These are phyloP conservation scores for Phytophthora hybrid DNA, from an alignment of 352 stramenopile genomes.

Conservation along the genomic window DNA sequence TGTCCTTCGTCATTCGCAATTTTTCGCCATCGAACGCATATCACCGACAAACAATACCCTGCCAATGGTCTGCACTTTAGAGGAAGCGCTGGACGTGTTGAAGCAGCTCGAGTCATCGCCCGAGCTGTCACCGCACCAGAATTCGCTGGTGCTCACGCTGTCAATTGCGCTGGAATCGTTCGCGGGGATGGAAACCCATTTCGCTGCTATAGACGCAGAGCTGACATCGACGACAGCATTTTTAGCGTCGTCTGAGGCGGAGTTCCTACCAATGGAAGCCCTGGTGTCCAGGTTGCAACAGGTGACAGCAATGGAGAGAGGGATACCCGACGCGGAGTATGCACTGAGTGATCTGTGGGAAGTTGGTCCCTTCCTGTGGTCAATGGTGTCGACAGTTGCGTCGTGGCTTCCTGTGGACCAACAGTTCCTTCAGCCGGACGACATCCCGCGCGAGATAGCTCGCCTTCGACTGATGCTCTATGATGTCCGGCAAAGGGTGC, in stretches of 20 bases:
- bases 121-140: not conserved
- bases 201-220: not conserved
- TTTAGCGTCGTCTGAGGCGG: not conserved
- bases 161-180: not conserved
- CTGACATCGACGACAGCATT: not conserved
- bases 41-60: not conserved
- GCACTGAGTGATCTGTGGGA: not conserved
- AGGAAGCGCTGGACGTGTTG: not conserved
- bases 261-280: not conserved
- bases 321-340: not conserved
- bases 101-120: not conserved
- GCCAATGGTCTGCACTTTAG: not conserved
- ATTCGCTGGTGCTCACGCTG: not conserved
- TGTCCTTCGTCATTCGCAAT: not conserved
- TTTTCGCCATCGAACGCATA: not conserved
- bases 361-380: not conserved
- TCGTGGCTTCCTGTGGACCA: not conserved
- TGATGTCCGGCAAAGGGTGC: not conserved
- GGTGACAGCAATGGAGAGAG: not conserved
- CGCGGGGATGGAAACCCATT: not conserved
- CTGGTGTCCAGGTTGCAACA: not conserved
- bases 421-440: not conserved
- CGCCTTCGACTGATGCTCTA: not conserved
- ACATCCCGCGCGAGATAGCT: not conserved
- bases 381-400: not conserved